These are phyloP conservation scores for Suillus ampliporus DNA, from an alignment of 768 basidiomycete genomes.

Conservation along the genomic window DNA sequence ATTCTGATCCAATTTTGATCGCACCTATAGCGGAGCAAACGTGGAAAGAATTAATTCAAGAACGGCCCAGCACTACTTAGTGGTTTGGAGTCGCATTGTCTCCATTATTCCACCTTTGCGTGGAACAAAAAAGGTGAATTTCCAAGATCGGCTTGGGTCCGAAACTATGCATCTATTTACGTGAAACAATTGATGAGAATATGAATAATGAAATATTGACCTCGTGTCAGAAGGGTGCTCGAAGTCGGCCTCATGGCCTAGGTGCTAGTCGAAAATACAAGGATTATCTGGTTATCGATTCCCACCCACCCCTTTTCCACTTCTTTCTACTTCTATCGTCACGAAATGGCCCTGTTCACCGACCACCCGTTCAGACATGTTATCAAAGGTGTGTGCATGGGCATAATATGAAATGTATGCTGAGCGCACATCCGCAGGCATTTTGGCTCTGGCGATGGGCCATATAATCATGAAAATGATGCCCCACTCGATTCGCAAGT, in stretches of 20 bases:
- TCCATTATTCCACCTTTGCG: too few species aligned
- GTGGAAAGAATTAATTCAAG: too few species aligned
- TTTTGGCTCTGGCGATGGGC: constrained; percentile 52
- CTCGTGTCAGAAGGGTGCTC: constrained; percentile 32
- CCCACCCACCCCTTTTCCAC: constrained; percentile 34
- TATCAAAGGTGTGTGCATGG: constrained; percentile 30
- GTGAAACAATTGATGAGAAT: constrained; percentile 17
- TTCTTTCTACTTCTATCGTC: constrained; percentile 20
- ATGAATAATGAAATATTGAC: constrained; percentile 22
- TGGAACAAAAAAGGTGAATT: not conserved
- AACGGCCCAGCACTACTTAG: too few species aligned
- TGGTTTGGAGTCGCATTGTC: not conserved
- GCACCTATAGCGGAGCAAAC: not conserved
- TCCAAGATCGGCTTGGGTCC: not conserved
- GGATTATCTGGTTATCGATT: constrained; percentile 17
- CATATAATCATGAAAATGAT: constrained; percentile 58
- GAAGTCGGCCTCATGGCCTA: constrained; percentile 17
- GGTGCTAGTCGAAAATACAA: constrained; percentile 22
- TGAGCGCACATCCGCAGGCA: constrained; percentile 41
- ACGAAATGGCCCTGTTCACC: constrained; percentile 36
- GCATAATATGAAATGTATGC: not conserved
- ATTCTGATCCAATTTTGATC: not conserved
- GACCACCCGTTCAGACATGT: constrained; percentile 41
- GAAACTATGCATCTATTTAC: constrained; percentile 19
- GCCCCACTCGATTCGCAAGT: constrained; percentile 41